phyloP scores from a whole-genome alignment of 345 rosid species.

The Aquilaria sinensis region DNA sequence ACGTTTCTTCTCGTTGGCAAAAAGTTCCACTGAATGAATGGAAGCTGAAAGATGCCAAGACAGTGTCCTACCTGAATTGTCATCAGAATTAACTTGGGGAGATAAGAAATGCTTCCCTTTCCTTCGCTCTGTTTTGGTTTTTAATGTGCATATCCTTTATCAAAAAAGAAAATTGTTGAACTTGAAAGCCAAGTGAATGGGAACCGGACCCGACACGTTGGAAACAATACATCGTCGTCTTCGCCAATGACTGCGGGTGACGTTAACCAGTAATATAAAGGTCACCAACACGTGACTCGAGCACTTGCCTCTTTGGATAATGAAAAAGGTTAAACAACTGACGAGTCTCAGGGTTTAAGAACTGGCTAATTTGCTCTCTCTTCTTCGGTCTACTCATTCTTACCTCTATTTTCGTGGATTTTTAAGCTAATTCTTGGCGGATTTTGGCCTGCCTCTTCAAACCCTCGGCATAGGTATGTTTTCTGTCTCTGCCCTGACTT shows the following conservation, averaged over 20 bases:
- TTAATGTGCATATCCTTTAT: neutral
- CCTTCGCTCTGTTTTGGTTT: neutral
- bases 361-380: neutral
- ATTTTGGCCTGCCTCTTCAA: no score
- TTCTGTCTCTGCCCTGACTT: neutral
- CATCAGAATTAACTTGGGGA: conserved; percentile 25
- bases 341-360: conserved; percentile 20
- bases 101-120: neutral
- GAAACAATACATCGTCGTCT: neutral
- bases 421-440: no score
- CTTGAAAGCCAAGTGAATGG: conserved; percentile 21
- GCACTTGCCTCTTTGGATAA: neutral
- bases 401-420: neutral
- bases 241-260: conserved; percentile 13
- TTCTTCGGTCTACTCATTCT: conserved; percentile 5
- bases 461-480: neutral
- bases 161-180: neutral
- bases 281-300: conserved; percentile 12
- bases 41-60: conserved; percentile 25
- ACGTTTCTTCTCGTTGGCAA: conserved; percentile 22
- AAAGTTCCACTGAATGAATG: conserved; percentile 18
- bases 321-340: conserved; percentile 12
- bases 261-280: neutral
- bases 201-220: conserved; percentile 45
- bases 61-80: conserved; percentile 36